Conservation (phyloP, 495 filamentous ascomycete genomes). For the Penicillium steckii region DNA sequence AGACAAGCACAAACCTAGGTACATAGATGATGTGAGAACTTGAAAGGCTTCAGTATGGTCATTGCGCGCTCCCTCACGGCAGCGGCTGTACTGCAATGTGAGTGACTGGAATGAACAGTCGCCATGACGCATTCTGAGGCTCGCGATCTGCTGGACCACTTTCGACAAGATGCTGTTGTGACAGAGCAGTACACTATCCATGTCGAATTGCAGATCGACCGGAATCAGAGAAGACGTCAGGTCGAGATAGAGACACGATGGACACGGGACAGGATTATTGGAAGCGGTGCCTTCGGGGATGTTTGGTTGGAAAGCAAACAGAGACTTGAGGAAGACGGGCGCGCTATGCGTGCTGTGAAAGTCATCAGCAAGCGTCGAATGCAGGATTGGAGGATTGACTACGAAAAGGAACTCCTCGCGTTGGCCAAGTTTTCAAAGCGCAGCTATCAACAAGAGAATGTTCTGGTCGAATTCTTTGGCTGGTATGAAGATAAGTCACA, state of each 20-base stretch:
- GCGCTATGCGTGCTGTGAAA: not conserved
- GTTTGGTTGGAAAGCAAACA: not conserved
- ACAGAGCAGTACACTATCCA: not conserved
- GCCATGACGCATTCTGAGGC: not conserved
- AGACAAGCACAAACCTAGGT: no score
- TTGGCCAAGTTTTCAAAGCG: not conserved
- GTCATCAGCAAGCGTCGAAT: not conserved
- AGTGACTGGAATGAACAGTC: not conserved
- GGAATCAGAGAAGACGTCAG: not conserved
- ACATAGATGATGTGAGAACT: no score
- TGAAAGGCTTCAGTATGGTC: not conserved
- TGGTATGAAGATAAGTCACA: not conserved
- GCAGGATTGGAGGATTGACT: not conserved
- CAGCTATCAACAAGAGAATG: not conserved
- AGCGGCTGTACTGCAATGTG: not conserved
- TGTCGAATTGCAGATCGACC: not conserved
- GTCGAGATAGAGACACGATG: not conserved
- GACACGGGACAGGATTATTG: not conserved
- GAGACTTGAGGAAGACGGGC: not conserved
- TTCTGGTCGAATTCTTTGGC: not conserved
- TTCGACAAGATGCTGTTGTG: not conserved
- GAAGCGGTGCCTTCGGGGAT: not conserved
- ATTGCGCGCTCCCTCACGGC: not conserved
- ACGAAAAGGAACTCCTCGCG: not conserved
- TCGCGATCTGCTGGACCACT: not conserved